Evolutionary conservation across 768 basidiomycete genomes (phyloP).

Genomic region (Kondoa subrosea): DNA sequence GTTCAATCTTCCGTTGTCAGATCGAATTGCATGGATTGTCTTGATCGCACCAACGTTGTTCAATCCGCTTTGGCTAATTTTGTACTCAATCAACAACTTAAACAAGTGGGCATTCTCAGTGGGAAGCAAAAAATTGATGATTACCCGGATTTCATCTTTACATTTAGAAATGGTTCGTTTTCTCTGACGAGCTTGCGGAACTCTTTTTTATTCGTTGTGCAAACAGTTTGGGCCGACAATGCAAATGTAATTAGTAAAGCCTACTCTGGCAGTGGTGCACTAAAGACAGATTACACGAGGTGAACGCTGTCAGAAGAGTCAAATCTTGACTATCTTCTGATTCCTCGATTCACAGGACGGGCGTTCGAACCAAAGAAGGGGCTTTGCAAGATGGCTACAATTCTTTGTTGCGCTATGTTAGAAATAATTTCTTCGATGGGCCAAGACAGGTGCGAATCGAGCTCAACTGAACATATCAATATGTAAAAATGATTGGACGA

Average conservation of each 20-base stretch:
- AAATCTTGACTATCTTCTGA: neutral
- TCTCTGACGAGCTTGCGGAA: too few species aligned
- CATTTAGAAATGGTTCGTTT: slow-evolving; percentile 71
- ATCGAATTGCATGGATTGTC: slow-evolving; percentile 88
- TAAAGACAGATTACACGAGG: slow-evolving; percentile 92
- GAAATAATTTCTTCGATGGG: slow-evolving; percentile 94
- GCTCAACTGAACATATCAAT: too few species aligned
- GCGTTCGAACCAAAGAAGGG: slow-evolving; percentile 67
- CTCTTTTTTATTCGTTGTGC: neutral
- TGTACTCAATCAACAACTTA: slow-evolving; percentile 62
- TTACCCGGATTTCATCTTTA: slow-evolving; percentile 56
- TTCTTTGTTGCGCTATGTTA: slow-evolving; percentile 64
- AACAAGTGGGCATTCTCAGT: slow-evolving; percentile 52
- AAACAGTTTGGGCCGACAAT: slow-evolving; percentile 95
- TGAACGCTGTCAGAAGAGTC: slow-evolving; percentile 8
- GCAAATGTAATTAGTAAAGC: slow-evolving; percentile 76
- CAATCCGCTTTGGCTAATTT: slow-evolving; percentile 80
- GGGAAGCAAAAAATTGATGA: slow-evolving; percentile 60
- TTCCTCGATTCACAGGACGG: slow-evolving; percentile 38
- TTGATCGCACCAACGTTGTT: slow-evolving; percentile 92
- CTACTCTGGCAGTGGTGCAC: slow-evolving; percentile 83
- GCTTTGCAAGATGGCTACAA: slow-evolving; percentile 70
- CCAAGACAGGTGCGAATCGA: slow-evolving; percentile 65
- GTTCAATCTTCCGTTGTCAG: slow-evolving; percentile 63
- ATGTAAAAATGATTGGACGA: neutral